phyloP scores from a whole-genome alignment of 139 green algal species.

The Spirogloea muscicola region DNA sequence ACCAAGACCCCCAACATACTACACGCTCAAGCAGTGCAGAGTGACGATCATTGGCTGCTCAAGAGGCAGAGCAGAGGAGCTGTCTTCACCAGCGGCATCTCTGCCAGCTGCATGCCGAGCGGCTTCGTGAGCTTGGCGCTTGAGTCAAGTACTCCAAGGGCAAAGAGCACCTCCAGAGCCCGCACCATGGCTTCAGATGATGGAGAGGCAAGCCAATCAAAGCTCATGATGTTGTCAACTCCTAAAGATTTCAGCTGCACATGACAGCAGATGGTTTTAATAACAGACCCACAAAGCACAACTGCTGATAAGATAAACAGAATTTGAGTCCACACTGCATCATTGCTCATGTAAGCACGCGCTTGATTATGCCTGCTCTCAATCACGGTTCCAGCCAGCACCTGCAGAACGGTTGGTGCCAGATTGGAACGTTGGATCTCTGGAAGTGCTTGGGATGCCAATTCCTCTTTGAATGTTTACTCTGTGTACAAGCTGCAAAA shows the following conservation, averaged over 20 bases:
- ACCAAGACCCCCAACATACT: neutral
- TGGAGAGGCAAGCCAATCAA: constrained; percentile 35
- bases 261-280: too few relatives aligned
- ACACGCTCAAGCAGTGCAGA: neutral
- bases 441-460: constrained; percentile 11
- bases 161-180: constrained; percentile 82
- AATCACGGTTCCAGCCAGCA: too few relatives aligned
- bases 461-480: neutral
- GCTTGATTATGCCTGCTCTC: too few relatives aligned
- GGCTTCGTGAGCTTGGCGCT: constrained; percentile 59
- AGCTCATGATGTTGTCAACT: constrained; percentile 44
- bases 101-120: constrained; percentile 35
- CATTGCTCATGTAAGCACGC: too few relatives aligned
- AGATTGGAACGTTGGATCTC: constrained; percentile 41
- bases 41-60: too few relatives aligned
- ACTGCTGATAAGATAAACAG: too few relatives aligned
- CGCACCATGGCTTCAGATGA: constrained; percentile 67
- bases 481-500: constrained; percentile 39
- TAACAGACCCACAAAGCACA: too few relatives aligned
- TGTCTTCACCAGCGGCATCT: constrained; percentile 27
- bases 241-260: constrained; percentile 43
- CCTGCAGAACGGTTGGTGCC: constrained; percentile 26
- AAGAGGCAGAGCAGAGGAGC: neutral
- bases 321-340: too few relatives aligned
- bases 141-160: constrained; percentile 76